These are phyloP conservation scores for Phytophthora europaea DNA, from an alignment of 352 stramenopile genomes.

Conservation along the genomic window DNA sequence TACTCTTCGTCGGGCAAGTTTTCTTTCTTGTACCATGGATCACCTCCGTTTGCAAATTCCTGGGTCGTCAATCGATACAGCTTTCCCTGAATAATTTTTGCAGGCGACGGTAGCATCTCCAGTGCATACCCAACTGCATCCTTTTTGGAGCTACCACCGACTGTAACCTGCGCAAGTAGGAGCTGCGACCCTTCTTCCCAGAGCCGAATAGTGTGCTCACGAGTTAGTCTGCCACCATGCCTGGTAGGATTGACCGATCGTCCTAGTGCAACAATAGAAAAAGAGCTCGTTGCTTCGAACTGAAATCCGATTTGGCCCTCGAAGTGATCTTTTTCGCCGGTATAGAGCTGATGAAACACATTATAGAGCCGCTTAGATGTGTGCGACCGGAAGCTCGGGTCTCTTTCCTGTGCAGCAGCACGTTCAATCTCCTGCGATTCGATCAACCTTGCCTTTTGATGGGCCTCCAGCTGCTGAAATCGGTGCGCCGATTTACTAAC, in stretches of 20 bases:
- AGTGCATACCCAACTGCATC: conserved; percentile 82
- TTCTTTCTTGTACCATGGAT: conserved; percentile 93
- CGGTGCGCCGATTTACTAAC: conserved; percentile 74
- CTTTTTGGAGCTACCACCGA: conserved; percentile 73
- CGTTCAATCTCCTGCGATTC: conserved; percentile 77
- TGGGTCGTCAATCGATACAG: conserved; percentile 90
- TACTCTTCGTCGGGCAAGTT: conserved; percentile 90
- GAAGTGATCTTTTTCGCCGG: conserved; percentile 91
- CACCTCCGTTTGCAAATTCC: conserved; percentile 88
- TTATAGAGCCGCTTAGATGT: conserved; percentile 86
- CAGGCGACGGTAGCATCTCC: conserved; percentile 61
- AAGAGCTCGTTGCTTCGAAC: conserved; percentile 87
- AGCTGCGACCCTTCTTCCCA: conserved; percentile 87
- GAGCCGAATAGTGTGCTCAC: conserved; percentile 80
- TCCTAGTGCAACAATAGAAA: conserved; percentile 83
- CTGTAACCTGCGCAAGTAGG: conserved; percentile 70
- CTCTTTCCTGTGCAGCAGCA: conserved; percentile 59
- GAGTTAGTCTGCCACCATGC: conserved; percentile 70
- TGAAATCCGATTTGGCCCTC: conserved; percentile 92
- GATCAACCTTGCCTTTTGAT: conserved; percentile 65
- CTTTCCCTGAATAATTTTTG: conserved; percentile 83
- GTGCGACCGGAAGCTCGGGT: conserved; percentile 53
- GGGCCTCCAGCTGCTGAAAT: conserved; percentile 69
- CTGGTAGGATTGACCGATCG: conserved; percentile 79
- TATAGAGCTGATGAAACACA: conserved; percentile 91